Conservation (phyloP, 2,329 filamentous ascomycete genomes). For the Colletotrichum echinochloae region DNA sequence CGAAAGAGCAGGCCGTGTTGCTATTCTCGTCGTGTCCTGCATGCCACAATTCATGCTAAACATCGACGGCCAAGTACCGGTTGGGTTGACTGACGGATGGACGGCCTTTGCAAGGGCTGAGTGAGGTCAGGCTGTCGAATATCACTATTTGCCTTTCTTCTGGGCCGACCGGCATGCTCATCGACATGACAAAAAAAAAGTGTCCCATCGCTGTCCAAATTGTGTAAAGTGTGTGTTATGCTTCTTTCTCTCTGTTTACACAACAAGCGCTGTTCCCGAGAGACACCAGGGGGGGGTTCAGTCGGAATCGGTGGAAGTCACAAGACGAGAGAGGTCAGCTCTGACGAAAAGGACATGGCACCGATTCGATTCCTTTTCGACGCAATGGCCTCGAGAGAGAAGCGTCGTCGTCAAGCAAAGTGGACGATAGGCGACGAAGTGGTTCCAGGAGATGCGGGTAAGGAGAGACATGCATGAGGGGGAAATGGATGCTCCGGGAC, state of each 20-base stretch:
- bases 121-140: constrained; percentile 7
- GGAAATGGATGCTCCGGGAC: constrained; percentile 30
- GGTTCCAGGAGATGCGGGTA: constrained; percentile 44
- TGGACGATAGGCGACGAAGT: constrained; percentile 29
- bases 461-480: constrained; percentile 49
- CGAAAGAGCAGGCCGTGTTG: constrained; percentile 18
- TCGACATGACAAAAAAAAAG: neutral
- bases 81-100: neutral
- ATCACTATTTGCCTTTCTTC: constrained; percentile 18
- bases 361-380: constrained; percentile 20
- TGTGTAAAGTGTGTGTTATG: constrained; percentile 5
- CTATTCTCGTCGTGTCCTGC: constrained; percentile 37
- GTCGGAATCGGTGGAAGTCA: constrained; percentile 6
- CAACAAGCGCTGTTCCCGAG: constrained; percentile 4
- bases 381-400: constrained; percentile 17
- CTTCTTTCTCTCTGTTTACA: neutral
- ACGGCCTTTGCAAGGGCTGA: neutral
- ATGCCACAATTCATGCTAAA: constrained; percentile 19
- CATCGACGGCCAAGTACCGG: neutral
- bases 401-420: constrained; percentile 27
- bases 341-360: constrained; percentile 24
- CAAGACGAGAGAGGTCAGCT: constrained; percentile 27
- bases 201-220: constrained; percentile 8
- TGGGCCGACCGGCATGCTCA: constrained; percentile 6
- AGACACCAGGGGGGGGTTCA: constrained; percentile 1